Evolutionary conservation across 495 filamentous ascomycete genomes (phyloP).

Genomic region (Durotheca rogersii): DNA sequence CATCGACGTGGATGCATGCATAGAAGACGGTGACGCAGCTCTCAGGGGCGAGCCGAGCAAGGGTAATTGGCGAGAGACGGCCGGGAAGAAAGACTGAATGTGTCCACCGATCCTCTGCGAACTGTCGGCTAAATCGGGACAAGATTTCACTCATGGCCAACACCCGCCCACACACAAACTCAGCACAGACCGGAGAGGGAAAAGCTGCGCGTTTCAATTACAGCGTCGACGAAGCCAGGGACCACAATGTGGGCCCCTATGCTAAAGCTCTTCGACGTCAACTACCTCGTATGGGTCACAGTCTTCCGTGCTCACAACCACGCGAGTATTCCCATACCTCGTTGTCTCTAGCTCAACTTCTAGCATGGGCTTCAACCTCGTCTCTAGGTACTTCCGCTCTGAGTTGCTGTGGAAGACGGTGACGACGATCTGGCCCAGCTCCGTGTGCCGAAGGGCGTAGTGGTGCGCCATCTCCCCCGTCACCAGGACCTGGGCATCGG

Average conservation of each 20-base stretch:
- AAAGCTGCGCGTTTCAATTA: neutral
- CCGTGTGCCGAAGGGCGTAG: conserved; percentile 79
- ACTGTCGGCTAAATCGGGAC: neutral
- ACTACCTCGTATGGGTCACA: conserved; percentile 63
- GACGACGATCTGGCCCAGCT: conserved; percentile 83
- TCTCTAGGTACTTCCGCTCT: conserved; percentile 75
- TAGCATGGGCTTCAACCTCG: conserved; percentile 68
- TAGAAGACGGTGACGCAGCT: conserved; percentile 54
- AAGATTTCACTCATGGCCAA: no score
- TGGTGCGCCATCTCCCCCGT: conserved; percentile 95
- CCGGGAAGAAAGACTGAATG: conserved; percentile 4
- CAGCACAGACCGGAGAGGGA: neutral
- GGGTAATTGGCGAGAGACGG: conserved; percentile 29
- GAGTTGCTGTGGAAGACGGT: conserved; percentile 89
- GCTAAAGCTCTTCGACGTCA: conserved; percentile 33
- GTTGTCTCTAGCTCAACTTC: conserved; percentile 46
- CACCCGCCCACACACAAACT: no score
- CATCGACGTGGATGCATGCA: conserved; percentile 47
- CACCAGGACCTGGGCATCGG: conserved; percentile 73
- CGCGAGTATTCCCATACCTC: conserved; percentile 49
- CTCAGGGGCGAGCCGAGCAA: conserved; percentile 39
- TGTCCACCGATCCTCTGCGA: conserved; percentile 1
- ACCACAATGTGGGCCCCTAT: conserved; percentile 1
- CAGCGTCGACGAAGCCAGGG: neutral
- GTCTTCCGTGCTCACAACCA: conserved; percentile 77